Base-by-base conservation (phyloP, 148 eudicot species). In the Cornus controversa region DNA sequence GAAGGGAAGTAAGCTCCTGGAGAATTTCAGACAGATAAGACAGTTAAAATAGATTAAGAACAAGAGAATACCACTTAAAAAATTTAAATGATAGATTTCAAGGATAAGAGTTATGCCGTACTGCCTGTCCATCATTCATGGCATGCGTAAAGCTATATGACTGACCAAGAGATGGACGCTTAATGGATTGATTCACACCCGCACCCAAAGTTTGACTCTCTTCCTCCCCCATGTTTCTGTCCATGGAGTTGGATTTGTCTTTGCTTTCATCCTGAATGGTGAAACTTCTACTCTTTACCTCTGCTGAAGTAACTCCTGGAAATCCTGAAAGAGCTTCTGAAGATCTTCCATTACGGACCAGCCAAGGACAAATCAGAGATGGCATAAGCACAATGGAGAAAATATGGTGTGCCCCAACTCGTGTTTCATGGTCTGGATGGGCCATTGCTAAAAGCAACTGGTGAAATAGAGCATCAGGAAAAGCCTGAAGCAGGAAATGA, bases 381-480 rank as follows among this genome's bases (percentile, higher is more conserved):
- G 98, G 98, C 90, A 93, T 82, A 74, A 93, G 91, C 77, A 93
- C 88, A 62, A 84, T 65, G 67, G 92, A 90, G 82, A 93, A 84
- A 45, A 86, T 79, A 82, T 74, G 89, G 82, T 93, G 92, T 26
- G 96, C 92, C 67, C 78, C 85, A 57, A 86, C 83, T 65, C 96
- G 90, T 75, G 96, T 91, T 87, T 93, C 94, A 71, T 77, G 80
- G 80, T 93, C 98, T 76, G 92, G 88, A 83, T 93, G 96, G 47
- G 85, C 85, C 98, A 93, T 93, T 68, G 91, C 93, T 78, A 90
- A 72, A 72, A 93, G 91, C 72, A 93, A 85, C 81, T 91, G 98
- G 79, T 90, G 98, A 85, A 93, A 90, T 74, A 93, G 86, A 75
- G 88, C 92, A 86, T 93, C 96, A 66, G 98, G 98, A 82, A 89